Evolutionary conservation across 768 basidiomycete genomes (phyloP), one percentile per base, ranked within the genome.

Genomic region (Rhodotorula toruloides): DNA sequence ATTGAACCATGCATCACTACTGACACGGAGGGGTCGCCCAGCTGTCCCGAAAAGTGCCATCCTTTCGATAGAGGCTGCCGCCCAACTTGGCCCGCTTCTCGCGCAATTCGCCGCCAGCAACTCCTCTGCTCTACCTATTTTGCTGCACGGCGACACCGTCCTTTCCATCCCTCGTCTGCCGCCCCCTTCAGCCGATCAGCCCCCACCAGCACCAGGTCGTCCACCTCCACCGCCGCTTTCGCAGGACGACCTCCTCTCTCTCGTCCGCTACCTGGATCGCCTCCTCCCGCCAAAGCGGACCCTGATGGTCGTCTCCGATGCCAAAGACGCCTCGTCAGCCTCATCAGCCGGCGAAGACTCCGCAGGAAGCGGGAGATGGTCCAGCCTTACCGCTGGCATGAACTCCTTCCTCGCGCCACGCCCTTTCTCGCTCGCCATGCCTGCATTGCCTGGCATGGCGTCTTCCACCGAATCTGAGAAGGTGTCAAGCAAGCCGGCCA

Each of bases 61-160:
- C 19, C 32, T 54, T 14, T 53, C 50, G 16, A 36, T 54, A 2
- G 14, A 29, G 1, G 39, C 47, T 22, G 12, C 46, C 19, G 21
- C 53, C 1, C 69, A 70, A 40, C 57, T 70, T 16, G 25, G 19
- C 2, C 69, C 69, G 1, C 61, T 70, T 4, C 53, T 70, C 47
- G n/a, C 47, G 2, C 69, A 70, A 16, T 60, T 70, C 54, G 53
- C 61, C 34, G 65, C 69, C 17, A 56, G 50, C 25, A 50, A 70
- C 31, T 44, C 69, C 16, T 55, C 54, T 1, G 31, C 46, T 0
- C 43, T 54, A 2, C 69, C 69, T 3, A 40, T 70, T 36, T 58
- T 70, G 22, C 57, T 66, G 4, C 64, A 66, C 61, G 16, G 9
- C 52, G 2, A 29, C 5, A 37, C 46, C 3, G 31, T 63, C 25